Conservation (phyloP, 768 basidiomycete species). For the Psilocybe subaeruginosa region DNA sequence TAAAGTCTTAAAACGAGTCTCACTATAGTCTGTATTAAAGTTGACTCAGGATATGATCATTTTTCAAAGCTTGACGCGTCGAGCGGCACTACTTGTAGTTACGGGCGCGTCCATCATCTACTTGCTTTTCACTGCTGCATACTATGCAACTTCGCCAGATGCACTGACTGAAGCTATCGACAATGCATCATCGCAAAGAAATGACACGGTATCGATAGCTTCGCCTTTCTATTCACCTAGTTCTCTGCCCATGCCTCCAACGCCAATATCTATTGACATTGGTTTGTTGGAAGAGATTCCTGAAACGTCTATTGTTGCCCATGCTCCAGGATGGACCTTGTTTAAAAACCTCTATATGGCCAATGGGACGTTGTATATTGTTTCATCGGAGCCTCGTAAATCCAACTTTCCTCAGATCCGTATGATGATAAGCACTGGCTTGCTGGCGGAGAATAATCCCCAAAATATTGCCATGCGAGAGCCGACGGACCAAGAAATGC, state of each 20-base stretch:
- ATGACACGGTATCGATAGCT: no score
- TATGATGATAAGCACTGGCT: conserved; percentile 70
- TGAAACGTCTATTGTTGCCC: conserved; percentile 58
- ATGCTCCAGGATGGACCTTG: conserved; percentile 85
- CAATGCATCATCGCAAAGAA: conserved; percentile 25
- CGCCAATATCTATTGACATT: not conserved
- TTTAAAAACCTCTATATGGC: conserved; percentile 85
- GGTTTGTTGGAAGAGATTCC: conserved; percentile 37
- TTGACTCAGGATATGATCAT: not conserved
- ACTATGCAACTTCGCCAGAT: not conserved
- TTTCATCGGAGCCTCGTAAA: conserved; percentile 32
- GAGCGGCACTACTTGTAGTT: conserved; percentile 20
- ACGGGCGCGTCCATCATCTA: conserved; percentile 23
- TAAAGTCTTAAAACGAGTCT: no score
- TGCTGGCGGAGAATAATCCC: conserved; percentile 56
- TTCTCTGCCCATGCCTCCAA: not conserved
- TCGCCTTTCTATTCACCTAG: no score
- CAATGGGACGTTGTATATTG: conserved; percentile 78
- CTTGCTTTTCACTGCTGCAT: conserved; percentile 15
- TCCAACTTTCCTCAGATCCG: conserved; percentile 43
- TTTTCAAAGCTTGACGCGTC: conserved; percentile 10
- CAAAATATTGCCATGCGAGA: conserved; percentile 70
- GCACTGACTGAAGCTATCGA: no score
- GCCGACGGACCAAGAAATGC: conserved; percentile 67
- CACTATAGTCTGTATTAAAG: no score